Percentiles rank a stretch among this genome's conserved stretches.
Evolutionary conservation across 345 rosid species (phyloP).

Genomic region (Pistacia atlantica): DNA sequence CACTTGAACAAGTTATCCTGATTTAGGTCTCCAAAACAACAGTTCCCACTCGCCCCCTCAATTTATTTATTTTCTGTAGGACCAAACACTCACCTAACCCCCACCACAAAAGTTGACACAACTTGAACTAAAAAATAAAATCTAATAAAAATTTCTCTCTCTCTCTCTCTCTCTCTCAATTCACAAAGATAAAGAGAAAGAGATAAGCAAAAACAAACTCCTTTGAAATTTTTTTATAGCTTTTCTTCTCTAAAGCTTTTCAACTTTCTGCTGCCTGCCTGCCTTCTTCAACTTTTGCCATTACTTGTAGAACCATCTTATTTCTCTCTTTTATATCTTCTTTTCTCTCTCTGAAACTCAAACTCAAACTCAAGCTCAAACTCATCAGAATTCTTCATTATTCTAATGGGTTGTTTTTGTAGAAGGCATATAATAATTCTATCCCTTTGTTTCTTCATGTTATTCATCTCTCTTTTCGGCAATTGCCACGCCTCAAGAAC

Average conservation of each 20-base stretch:
- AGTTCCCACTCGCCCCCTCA: conserved; percentile 22
- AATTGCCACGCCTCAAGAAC: conserved; percentile 52
- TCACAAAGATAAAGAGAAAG: background rate
- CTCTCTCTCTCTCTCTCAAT: background rate
- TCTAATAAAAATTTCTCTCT: background rate
- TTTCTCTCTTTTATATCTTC: conserved; percentile 20
- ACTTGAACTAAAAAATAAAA: background rate
- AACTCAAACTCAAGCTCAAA: background rate
- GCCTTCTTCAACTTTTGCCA: background rate
- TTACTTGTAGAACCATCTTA: conserved; percentile 36
- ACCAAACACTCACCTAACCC: conserved; percentile 44
- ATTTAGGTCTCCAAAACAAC: conserved; percentile 19
- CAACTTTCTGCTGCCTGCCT: background rate
- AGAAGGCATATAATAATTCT: conserved; percentile 31
- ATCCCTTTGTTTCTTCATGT: conserved; percentile 18
- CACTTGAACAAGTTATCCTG: conserved; percentile 16
- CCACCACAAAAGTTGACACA: conserved; percentile 12
- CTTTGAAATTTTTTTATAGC: too few relatives aligned
- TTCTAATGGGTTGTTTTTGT: conserved; percentile 3
- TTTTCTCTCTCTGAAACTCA: conserved; percentile 5
- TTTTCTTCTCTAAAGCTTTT: too few relatives aligned
- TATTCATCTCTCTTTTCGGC: conserved; percentile 31
- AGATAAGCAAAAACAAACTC: background rate
- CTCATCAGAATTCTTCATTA: conserved; percentile 8
- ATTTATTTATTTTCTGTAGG: conserved; percentile 33